A percentile compares a stretch with the other conserved stretches of the same genome.
These are phyloP conservation scores for Byssochlamys sp. DNA, from an alignment of 2,329 filamentous ascomycete genomes.

Conservation along the genomic window DNA sequence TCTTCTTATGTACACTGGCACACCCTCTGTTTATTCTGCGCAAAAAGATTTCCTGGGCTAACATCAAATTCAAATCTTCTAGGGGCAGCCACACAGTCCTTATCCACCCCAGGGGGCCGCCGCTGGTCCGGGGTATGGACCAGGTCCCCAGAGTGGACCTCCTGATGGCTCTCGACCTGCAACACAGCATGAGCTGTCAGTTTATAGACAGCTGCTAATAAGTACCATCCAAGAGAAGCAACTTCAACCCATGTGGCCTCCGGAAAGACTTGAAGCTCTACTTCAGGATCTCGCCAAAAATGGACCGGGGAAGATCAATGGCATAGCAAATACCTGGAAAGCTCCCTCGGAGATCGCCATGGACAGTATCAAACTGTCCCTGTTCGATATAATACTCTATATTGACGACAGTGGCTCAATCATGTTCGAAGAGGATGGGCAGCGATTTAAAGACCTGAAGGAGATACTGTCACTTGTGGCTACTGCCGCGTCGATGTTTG, in stretches of 20 bases:
- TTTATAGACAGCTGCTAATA: constrained; percentile 49
- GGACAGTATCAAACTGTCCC: constrained; percentile 53
- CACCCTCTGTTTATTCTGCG: no score
- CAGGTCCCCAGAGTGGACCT: constrained; percentile 19
- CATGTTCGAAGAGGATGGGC: constrained; percentile 57
- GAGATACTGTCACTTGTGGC: constrained; percentile 55
- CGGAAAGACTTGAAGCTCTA: constrained; percentile 34
- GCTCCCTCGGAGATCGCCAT: constrained; percentile 55
- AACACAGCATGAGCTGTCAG: constrained; percentile 42
- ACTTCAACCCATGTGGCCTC: constrained; percentile 51
- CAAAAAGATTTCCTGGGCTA: neutral
- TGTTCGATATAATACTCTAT: constrained; percentile 55
- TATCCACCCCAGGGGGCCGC: constrained; percentile 22
- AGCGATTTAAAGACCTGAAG: constrained; percentile 57
- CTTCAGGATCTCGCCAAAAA: constrained; percentile 23
- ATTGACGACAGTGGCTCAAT: constrained; percentile 63
- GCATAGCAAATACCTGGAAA: no score
- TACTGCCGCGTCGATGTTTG: constrained; percentile 58
- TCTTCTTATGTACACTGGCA: constrained; percentile 8
- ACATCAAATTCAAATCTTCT: neutral
- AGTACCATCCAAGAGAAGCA: constrained; percentile 51
- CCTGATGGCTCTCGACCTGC: constrained; percentile 21
- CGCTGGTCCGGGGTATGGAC: constrained; percentile 13
- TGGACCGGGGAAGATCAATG: constrained; percentile 39
- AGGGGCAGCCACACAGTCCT: constrained; percentile 8